phyloP scores from a whole-genome alignment of 164 flowering plant genomes.

The Nymphaea colorata region DNA sequence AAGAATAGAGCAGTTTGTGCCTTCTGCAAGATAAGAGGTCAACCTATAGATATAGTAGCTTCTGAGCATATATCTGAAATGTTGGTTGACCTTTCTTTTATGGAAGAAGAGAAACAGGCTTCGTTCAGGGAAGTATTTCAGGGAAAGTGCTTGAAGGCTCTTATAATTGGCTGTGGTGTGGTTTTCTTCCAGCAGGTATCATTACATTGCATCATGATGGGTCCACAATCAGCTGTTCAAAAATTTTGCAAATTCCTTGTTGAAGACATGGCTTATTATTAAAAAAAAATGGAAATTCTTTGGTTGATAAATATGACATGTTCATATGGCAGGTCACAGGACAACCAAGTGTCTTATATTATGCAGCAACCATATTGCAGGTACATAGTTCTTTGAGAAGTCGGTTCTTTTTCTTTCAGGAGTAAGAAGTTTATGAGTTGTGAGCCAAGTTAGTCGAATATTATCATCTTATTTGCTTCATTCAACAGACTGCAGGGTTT shows the following conservation, averaged over 20 bases:
- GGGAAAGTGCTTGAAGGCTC: constrained; percentile 91
- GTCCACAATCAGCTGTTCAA: neutral
- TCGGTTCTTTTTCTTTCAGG: no score
- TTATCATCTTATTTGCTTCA: constrained; percentile 5
- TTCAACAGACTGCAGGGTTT: constrained; percentile 82
- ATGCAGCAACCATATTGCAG: constrained; percentile 92
- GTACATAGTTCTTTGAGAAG: constrained; percentile 13
- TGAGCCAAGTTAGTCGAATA: neutral
- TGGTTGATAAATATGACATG: neutral
- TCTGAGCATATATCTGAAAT: constrained; percentile 61
- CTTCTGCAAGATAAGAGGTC: constrained; percentile 70
- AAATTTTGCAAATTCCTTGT: neutral
- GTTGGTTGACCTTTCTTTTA: constrained; percentile 51
- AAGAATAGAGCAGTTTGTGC: constrained; percentile 60
- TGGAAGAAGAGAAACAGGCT: constrained; percentile 42
- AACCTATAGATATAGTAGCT: constrained; percentile 46
- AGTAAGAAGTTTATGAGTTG: no score
- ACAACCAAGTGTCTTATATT: constrained; percentile 96
- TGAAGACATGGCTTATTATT: neutral
- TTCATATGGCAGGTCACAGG: constrained; percentile 68
- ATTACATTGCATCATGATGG: neutral
- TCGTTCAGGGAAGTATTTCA: constrained; percentile 56
- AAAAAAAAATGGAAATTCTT: neutral
- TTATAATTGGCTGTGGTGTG: constrained; percentile 73
- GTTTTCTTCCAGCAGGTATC: constrained; percentile 93